These are phyloP conservation scores for Tetracentron sinense DNA, from an alignment of 164 flowering plant species.

Conservation along the genomic window DNA sequence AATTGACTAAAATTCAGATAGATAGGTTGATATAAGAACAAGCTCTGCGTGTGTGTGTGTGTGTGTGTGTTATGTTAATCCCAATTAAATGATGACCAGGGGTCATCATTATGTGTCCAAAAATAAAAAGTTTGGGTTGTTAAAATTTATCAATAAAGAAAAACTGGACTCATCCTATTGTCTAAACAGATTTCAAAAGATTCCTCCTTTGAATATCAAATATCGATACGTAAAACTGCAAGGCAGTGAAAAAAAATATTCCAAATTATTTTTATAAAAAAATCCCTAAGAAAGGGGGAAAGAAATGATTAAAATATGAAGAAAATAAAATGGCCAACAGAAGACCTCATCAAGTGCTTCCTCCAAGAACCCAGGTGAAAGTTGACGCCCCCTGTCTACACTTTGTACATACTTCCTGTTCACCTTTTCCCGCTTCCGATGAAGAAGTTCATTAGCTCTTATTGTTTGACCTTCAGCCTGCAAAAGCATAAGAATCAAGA, in stretches of 20 bases:
- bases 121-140: background rate
- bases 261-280: no score
- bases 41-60: background rate
- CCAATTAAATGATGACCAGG: no score
- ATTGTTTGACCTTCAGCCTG: constrained; percentile 90
- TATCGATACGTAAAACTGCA: background rate
- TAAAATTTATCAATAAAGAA: background rate
- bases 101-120: no score
- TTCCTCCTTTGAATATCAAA: background rate
- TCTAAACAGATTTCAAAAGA: background rate
- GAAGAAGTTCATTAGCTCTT: constrained; percentile 76
- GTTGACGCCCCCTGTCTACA: constrained; percentile 75
- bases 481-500: constrained; percentile 13
- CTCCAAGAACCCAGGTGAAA: constrained; percentile 98
- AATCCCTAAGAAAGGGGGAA: constrained; percentile 8
- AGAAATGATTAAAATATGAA: background rate
- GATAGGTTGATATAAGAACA: background rate
- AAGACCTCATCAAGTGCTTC: constrained; percentile 90
- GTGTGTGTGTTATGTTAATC: background rate
- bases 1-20: background rate
- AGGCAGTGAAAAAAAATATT: no score
- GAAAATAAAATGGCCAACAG: background rate
- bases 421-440: constrained; percentile 79
- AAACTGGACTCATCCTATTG: background rate
- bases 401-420: constrained; percentile 68